Base-by-base conservation (phyloP, 2,329 filamentous ascomycete species). In the Aureobasidium sp. region DNA sequence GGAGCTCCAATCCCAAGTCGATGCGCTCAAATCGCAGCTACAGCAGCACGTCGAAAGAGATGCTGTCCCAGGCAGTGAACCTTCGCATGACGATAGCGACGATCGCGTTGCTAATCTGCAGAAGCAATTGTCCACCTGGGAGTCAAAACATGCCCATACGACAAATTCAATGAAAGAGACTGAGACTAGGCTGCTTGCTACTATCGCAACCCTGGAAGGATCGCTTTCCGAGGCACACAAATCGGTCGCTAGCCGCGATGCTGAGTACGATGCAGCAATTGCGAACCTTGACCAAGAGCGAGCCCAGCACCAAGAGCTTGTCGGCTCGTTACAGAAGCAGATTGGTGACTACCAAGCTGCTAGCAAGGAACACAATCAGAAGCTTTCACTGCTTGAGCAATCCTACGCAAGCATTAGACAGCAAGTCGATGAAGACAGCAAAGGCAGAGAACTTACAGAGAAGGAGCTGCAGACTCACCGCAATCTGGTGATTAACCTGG, bases 321-420 rank as follows among this genome's bases (percentile, higher is more conserved):
- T 85, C 12, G 78, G 80, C 60, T 71, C 77, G 26, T 76, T 97
- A 46, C 88, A 89, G 65, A 81, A 77, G 63, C 87, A 96, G 71
- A 87, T 97, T 59, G 86, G 92, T 57, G 86, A 91, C 70, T 91
- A 96, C 76, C 92, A 89, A 76, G 77, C 82, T 3, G 84, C 89
- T 41, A 87, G 95, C 68, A 82, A 83, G 65, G 81, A 79, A 66
- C 90, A 92, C 68, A 79, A 85, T 13, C 72, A 82, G 42, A 89
- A 87, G 68, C 86, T 96, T 34, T 80, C 85, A 3, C 84, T 89
- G 66, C 80, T 96, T 15, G 91, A 96, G 73, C 77, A 86, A 66
- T 84, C 87, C 4, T 88, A 95, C 70, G 74, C 82, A 36, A 80
- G 82, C 29, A 83, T 88, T 56, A 84, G 85, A 68, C 76, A 82